Base-by-base conservation (phyloP, 1,284 basidiomycete species). In the Sphaerobolus stellatus region DNA sequence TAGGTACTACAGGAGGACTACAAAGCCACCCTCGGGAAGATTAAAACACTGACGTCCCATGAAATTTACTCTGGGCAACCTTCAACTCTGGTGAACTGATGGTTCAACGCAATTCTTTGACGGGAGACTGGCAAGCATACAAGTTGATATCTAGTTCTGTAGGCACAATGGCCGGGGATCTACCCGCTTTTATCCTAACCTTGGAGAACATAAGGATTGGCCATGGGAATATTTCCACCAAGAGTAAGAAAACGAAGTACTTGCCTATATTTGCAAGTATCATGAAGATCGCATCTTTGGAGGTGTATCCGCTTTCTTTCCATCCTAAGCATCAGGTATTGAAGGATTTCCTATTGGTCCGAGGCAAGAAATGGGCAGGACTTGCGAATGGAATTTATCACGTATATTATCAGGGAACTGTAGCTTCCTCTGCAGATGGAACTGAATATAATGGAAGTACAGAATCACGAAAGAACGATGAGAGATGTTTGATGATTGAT, bases 351-450 rank as follows among this genome's bases (percentile, higher is more conserved):
- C 63, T 83, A 9, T 53, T 73, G n/a, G 66, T 65, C 36, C 69
- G 83, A 13, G 83, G 82, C 5, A 71, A 71, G 66, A 80, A 78
- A 60, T 84, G 83, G 80, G 60, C 71, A 16, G 65, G 62, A 1
- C 60, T 82, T 33, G 52, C 45, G n/a, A 73, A 72, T 27, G 81
- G 80, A 1, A 65, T 79, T 11, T 79, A 82, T 55, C 82, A 84
- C 61, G 75, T 76, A 63, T 71, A 80, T 57, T 84, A 79, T 62
- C 68, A 71, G 22, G 83, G 81, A 0, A 71, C 76, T 34, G 80
- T 40, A 25, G 55, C 73, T 16, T 74, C 68, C 53, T 55, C 57
- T 2, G 64, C 58, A 6, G 67, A 69, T 36, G 41, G 57, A 45
- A 73, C 75, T 45, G 75, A 73, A 54, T 79, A 80, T 52, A 75